A percentile compares a stretch with the other conserved stretches of the same genome.
Conservation (phyloP, 2,329 filamentous ascomycete species). For the Leptographium radiaticola region DNA sequence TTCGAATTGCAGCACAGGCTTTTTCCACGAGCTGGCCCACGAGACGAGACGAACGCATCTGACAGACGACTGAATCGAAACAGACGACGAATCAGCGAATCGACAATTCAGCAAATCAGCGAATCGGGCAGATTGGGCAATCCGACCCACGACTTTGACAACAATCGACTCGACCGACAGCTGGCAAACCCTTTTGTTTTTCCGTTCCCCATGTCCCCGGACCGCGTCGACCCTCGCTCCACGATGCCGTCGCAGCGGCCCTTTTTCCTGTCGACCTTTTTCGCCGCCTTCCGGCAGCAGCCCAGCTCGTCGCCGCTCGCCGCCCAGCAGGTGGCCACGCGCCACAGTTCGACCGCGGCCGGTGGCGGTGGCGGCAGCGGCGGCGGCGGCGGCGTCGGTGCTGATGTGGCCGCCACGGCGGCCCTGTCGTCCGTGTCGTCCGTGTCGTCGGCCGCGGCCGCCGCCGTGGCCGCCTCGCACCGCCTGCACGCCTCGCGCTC, state of each 20-base stretch:
- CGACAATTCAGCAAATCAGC: too few relatives aligned
- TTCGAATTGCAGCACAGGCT: too few relatives aligned
- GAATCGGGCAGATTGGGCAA: too few relatives aligned
- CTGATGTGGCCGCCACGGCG: background rate
- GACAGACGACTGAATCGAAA: too few relatives aligned
- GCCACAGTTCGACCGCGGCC: constrained; percentile 16
- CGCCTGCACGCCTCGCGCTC: constrained; percentile 8
- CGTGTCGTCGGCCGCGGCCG: constrained; percentile 10
- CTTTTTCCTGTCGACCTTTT: constrained; percentile 43
- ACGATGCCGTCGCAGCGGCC: constrained; percentile 40
- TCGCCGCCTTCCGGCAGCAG: constrained; percentile 41
- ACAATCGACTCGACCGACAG: background rate
- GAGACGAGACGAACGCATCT: too few relatives aligned
- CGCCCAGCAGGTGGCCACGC: constrained; percentile 22
- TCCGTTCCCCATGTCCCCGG: background rate
- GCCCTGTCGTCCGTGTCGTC: background rate
- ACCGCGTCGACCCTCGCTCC: background rate
- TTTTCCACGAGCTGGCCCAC: too few relatives aligned
- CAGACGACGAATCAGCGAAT: too few relatives aligned
- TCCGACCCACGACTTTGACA: too few relatives aligned
- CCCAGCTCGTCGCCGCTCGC: constrained; percentile 17
- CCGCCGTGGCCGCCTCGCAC: constrained; percentile 9
- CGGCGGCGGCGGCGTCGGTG: background rate
- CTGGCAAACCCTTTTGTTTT: too few relatives aligned
- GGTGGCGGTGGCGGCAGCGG: constrained; percentile 11